These are phyloP conservation scores for Neonectria magnoliae DNA, from an alignment of 2,329 filamentous ascomycete genomes.

Conservation along the genomic window DNA sequence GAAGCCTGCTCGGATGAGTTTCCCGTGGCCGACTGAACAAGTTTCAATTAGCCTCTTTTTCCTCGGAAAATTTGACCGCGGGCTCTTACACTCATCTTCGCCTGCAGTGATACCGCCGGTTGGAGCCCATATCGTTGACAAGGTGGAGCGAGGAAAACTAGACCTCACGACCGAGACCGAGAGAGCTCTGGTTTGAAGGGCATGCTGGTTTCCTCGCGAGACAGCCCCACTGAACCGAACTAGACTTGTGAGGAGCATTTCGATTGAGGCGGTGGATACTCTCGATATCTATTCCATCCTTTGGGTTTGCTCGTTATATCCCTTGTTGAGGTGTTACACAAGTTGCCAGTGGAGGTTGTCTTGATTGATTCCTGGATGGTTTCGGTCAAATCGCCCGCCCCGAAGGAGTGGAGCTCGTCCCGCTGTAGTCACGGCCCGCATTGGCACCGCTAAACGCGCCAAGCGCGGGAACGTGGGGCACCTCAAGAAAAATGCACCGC, in stretches of 20 bases:
- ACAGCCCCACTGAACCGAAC: constrained; percentile 22
- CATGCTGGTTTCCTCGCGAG: constrained; percentile 15
- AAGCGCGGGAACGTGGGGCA: constrained; percentile 34
- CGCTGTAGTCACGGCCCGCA: constrained; percentile 5
- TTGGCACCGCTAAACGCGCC: constrained; percentile 31
- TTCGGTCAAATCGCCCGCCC: constrained; percentile 22
- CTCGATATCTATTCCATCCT: neutral
- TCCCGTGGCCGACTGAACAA: constrained; percentile 68
- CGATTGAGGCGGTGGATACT: neutral
- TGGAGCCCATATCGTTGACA: constrained; percentile 84
- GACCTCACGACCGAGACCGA: constrained; percentile 48
- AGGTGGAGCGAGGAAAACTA: constrained; percentile 44
- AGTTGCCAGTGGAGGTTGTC: constrained; percentile 6
- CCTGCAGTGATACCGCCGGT: constrained; percentile 73
- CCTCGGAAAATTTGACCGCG: too few relatives aligned
- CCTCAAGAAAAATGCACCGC: constrained; percentile 29
- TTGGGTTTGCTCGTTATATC: neutral
- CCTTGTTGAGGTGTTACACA: neutral
- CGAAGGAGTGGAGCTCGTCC: constrained; percentile 16
- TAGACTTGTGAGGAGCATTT: constrained; percentile 33
- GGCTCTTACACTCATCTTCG: constrained; percentile 61
- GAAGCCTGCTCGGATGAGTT: constrained; percentile 77
- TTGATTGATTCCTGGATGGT: constrained; percentile 5
- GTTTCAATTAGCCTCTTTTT: constrained; percentile 31
- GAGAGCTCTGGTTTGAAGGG: constrained; percentile 33